Base-by-base conservation (phyloP, 2,329 filamentous ascomycete species). In the Pseudogymnoascus destructans region DNA sequence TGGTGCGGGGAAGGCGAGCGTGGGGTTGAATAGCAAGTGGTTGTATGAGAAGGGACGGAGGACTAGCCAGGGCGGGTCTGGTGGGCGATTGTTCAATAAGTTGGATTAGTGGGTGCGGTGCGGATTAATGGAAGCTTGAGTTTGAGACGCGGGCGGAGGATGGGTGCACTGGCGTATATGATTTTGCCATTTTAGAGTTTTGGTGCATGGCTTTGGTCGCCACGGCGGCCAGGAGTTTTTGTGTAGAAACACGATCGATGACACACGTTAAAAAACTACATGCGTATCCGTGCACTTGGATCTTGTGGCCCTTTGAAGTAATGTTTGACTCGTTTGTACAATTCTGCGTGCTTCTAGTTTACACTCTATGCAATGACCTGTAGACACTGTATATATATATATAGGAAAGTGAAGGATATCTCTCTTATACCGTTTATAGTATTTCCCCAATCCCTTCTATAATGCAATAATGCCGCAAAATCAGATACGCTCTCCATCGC, bases 11-110 rank as follows among this genome's bases (percentile, higher is more conserved):
- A 79, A 82, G 59, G 84, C 85, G 40, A 90, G 82, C 63, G 82
- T 95, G 57, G 83, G 84, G 0, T 68, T 96, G 68, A 96, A 92
- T 72, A 95, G 84, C 74, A 95, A 93, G 73, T 97, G 92, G 92
- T 72, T 96, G 61, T 97, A 95, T 68, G 89, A 96, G 71, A 88
- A 84, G 72, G 86, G 87, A 66, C 75, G 83, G 69, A 70, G 82
- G 54, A 68, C 66, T 40, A 68, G 64, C 57, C 67, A 66, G 11
- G 67, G 68, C 10, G 68, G 60, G 33, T 35, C 64, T 46, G 46
- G 46, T 5, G 46, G 46, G 5, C 61, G 63, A 25, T 57, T 67
- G 42, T 69, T 66, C 58, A 56, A 52, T 52, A 52, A 52, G 46
- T 52, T 52, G 46, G 46, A 52, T 8, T 52, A 52, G 46, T 17